A percentile compares a stretch with the other conserved stretches of the same genome.
Conservation (phyloP, 305 asterid genomes). For the Fraxinus sp. region DNA sequence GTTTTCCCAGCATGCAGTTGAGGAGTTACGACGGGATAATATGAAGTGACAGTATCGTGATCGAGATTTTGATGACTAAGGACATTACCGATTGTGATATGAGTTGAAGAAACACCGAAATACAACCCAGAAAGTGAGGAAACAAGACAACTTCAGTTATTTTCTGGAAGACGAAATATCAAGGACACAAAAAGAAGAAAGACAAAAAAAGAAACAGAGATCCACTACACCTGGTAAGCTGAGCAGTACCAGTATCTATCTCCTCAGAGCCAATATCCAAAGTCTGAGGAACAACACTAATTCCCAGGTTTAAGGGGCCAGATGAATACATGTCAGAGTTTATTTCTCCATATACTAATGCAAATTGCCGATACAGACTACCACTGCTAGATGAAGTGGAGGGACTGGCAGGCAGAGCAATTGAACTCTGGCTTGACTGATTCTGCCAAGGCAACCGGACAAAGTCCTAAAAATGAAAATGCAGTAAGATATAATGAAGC, state of each 20-base stretch:
- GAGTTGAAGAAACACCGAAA: slow-evolving; percentile 62
- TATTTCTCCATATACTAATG: slow-evolving; percentile 60
- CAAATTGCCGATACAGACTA: slow-evolving; percentile 54
- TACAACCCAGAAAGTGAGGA: slow-evolving; percentile 3
- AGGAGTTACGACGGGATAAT: slow-evolving; percentile 50
- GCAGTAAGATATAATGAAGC: slow-evolving; percentile 19
- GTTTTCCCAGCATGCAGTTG: slow-evolving; percentile 60
- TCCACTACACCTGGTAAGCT: slow-evolving; percentile 58
- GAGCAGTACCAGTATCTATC: slow-evolving; percentile 49
- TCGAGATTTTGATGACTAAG: slow-evolving; percentile 50
- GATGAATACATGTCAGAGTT: slow-evolving; percentile 54
- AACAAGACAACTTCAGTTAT: slow-evolving; percentile 25
- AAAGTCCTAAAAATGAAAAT: slow-evolving; percentile 56
- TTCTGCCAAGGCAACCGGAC: slow-evolving; percentile 94
- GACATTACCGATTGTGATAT: slow-evolving; percentile 53
- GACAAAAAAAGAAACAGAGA: neutral
- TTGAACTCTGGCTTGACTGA: slow-evolving; percentile 71
- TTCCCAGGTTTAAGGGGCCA: slow-evolving; percentile 56
- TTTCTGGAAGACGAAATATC: neutral
- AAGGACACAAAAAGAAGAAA: neutral
- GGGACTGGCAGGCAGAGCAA: slow-evolving; percentile 65
- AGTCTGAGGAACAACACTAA: slow-evolving; percentile 56
- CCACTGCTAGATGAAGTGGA: slow-evolving; percentile 53
- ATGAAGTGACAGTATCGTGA: slow-evolving; percentile 47
- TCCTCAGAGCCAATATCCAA: slow-evolving; percentile 66